These are phyloP conservation scores for Albatrellus sp. DNA, from an alignment of 1,284 basidiomycete genomes.

Conservation along the genomic window DNA sequence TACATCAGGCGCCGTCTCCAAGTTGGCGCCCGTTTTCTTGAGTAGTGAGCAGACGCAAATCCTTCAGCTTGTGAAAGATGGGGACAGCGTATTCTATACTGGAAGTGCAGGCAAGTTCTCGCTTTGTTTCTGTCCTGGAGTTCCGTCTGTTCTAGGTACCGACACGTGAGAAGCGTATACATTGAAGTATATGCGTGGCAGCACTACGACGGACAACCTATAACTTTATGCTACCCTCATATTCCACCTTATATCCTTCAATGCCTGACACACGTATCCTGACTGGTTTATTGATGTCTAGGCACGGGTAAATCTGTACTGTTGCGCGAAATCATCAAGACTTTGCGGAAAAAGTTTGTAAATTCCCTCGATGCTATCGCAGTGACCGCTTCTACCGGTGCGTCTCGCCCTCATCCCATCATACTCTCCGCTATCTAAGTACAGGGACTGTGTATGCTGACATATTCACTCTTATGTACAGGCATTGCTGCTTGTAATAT, in stretches of 20 bases:
- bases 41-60: conserved; percentile 81
- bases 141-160: background rate
- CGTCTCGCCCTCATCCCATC: conserved; percentile 12
- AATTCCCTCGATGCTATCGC: conserved; percentile 50
- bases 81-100: conserved; percentile 88
- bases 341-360: conserved; percentile 35
- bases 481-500: conserved; percentile 90
- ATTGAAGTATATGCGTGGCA: too few relatives aligned
- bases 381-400: conserved; percentile 82
- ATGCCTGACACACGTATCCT: conserved; percentile 3
- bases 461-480: conserved; percentile 11
- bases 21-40: conserved; percentile 40
- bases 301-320: conserved; percentile 92
- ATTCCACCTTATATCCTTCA: background rate
- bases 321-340: conserved; percentile 72
- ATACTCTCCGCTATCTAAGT: background rate
- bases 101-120: conserved; percentile 80
- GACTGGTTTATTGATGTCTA: conserved; percentile 16
- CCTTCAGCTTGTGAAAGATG: conserved; percentile 59
- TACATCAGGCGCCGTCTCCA: conserved; percentile 14
- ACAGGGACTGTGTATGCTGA: background rate
- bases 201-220: background rate
- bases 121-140: background rate
- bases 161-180: too few relatives aligned
- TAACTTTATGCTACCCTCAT: background rate